Evolutionary conservation across 495 filamentous ascomycete genomes (phyloP).

Genomic region (Aspergillus affinis): DNA sequence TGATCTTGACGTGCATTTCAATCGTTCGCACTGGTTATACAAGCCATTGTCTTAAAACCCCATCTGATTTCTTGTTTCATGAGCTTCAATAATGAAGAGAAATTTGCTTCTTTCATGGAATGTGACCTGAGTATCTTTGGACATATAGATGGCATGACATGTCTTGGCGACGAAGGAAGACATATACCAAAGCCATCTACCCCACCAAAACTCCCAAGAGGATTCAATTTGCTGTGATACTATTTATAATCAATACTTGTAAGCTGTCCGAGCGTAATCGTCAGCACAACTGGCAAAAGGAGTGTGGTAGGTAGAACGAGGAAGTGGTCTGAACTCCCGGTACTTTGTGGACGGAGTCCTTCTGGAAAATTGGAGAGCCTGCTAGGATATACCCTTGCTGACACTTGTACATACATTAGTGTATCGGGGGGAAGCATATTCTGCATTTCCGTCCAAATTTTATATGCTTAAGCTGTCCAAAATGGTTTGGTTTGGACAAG

Average conservation of each 20-base stretch:
- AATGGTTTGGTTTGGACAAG: not conserved
- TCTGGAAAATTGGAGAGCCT: slow-evolving; percentile 31
- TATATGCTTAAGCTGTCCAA: slow-evolving; percentile 21
- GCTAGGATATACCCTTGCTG: slow-evolving; percentile 23
- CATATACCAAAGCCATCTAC: too few species aligned
- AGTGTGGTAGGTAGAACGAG: not conserved
- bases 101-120: too few species aligned
- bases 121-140: too few species aligned
- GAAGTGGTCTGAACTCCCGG: not conserved
- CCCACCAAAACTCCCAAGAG: too few species aligned
- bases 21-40: slow-evolving; percentile 48
- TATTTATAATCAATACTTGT: too few species aligned
- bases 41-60: slow-evolving; percentile 17
- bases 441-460: slow-evolving; percentile 27
- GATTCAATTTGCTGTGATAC: too few species aligned
- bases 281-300: not conserved
- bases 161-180: too few species aligned
- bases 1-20: slow-evolving; percentile 70
- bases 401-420: slow-evolving; percentile 36
- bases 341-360: slow-evolving; percentile 9
- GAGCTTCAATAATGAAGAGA: not conserved
- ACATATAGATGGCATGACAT: too few species aligned
- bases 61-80: not conserved
- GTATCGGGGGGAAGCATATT: slow-evolving; percentile 36
- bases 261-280: not conserved